phyloP scores from a whole-genome alignment of 495 filamentous ascomycete species.

The Tetracladium marchalianum region DNA sequence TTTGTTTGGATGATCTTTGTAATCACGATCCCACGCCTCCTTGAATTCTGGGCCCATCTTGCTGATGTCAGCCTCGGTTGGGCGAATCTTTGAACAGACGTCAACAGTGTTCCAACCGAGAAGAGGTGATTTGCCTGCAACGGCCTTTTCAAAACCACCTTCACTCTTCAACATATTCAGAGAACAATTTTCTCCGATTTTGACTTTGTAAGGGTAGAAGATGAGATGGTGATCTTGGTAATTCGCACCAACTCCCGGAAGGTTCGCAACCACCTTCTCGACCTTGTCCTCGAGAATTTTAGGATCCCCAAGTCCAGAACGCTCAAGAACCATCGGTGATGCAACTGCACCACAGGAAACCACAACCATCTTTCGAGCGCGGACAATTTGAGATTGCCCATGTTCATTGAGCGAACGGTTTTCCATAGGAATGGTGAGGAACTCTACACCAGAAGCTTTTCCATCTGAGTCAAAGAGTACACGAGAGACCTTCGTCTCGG shows the following conservation, averaged over 20 bases:
- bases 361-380: conserved; percentile 37
- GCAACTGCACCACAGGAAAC: conserved; percentile 43
- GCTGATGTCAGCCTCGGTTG: conserved; percentile 26
- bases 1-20: conserved; percentile 22
- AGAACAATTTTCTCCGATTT: background rate
- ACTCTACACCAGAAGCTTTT: conserved; percentile 30
- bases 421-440: conserved; percentile 17
- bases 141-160: conserved; percentile 9
- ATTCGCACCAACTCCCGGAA: conserved; percentile 70
- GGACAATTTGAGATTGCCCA: conserved; percentile 19
- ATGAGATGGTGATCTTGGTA: conserved; percentile 25
- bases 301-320: conserved; percentile 62
- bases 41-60: conserved; percentile 28
- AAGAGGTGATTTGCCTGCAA: conserved; percentile 8
- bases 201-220: conserved; percentile 13
- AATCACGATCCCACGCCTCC: conserved; percentile 31
- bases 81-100: conserved; percentile 28
- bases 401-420: background rate
- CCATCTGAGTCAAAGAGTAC: conserved; percentile 32
- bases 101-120: conserved; percentile 24
- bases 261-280: conserved; percentile 57
- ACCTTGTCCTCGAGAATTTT: conserved; percentile 49
- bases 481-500: conserved; percentile 35
- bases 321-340: conserved; percentile 51
- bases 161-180: conserved; percentile 10